These are phyloP conservation scores for Podosphaera leucotricha DNA, from an alignment of 2,329 filamentous ascomycete genomes.

Conservation along the genomic window DNA sequence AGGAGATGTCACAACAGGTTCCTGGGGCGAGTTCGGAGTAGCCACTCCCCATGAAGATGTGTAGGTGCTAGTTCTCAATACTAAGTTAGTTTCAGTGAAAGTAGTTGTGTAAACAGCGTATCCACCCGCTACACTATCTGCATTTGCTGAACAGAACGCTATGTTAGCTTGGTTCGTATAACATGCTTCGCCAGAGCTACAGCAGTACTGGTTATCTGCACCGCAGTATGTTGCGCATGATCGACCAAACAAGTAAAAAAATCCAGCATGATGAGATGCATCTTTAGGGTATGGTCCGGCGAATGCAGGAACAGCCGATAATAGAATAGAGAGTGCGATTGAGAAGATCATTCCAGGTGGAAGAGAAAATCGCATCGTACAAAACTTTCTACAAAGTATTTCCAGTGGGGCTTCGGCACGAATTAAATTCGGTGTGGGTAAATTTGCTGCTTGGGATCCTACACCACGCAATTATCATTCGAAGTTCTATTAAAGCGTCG, in stretches of 20 bases:
- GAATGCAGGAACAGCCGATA: background rate
- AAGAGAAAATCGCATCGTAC: background rate
- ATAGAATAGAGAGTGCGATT: background rate
- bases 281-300: slow-evolving; percentile 28
- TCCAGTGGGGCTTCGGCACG: background rate
- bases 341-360: background rate
- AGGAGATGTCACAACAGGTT: slow-evolving; percentile 10
- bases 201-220: slow-evolving; percentile 30
- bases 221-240: slow-evolving; percentile 30
- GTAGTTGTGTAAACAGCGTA: slow-evolving; percentile 20
- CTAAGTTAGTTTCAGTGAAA: slow-evolving; percentile 30
- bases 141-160: slow-evolving; percentile 23
- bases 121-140: slow-evolving; percentile 8
- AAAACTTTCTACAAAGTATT: background rate
- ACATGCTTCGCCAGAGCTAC: slow-evolving; percentile 24
- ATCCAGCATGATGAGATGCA: slow-evolving; percentile 22
- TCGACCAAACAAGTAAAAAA: slow-evolving; percentile 26
- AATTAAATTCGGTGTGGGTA: background rate
- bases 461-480: background rate
- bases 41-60: slow-evolving; percentile 23
- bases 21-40: slow-evolving; percentile 1
- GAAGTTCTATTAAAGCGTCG: background rate
- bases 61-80: slow-evolving; percentile 33
- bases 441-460: background rate
- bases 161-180: slow-evolving; percentile 24